phyloP scores from a whole-genome alignment of 768 basidiomycete genomes.

The Pleurotus citrinopileatus region DNA sequence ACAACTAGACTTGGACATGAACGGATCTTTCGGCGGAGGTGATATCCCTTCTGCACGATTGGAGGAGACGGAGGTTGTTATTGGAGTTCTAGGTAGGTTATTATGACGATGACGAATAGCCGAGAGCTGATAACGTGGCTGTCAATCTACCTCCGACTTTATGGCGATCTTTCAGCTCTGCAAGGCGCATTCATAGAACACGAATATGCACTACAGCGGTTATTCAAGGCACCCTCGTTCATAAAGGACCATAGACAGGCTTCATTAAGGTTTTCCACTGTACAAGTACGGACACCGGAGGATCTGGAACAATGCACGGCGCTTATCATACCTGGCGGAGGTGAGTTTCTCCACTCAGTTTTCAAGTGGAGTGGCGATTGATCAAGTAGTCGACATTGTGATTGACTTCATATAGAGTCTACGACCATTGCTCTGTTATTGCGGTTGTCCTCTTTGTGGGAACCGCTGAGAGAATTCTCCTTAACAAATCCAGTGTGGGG shows the following conservation, averaged over 20 bases:
- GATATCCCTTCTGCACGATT: background rate
- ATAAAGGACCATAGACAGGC: background rate
- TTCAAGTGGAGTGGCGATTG: too few relatives aligned
- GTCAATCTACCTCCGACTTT: too few relatives aligned
- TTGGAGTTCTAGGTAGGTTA: slow-evolving; percentile 1
- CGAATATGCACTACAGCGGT: slow-evolving; percentile 61
- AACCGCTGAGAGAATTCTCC: slow-evolving; percentile 78
- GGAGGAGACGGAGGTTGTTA: background rate
- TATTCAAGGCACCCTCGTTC: slow-evolving; percentile 30
- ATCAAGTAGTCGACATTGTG: too few relatives aligned
- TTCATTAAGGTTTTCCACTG: slow-evolving; percentile 36
- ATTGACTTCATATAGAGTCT: slow-evolving; percentile 64
- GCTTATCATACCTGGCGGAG: slow-evolving; percentile 92
- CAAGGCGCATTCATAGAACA: slow-evolving; percentile 95
- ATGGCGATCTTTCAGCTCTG: slow-evolving; percentile 74
- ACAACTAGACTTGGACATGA: background rate
- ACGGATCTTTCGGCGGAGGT: slow-evolving; percentile 4
- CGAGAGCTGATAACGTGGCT: too few relatives aligned
- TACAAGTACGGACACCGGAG: slow-evolving; percentile 69
- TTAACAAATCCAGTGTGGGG: slow-evolving; percentile 83
- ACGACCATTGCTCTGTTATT: slow-evolving; percentile 87
- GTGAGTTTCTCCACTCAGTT: slow-evolving; percentile 42
- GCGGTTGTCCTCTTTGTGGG: slow-evolving; percentile 68
- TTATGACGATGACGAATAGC: background rate
- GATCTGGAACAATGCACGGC: slow-evolving; percentile 79